Evolutionary conservation across 208 protist genomes (phyloP).

Genomic region (Histomonas meleagridis): DNA sequence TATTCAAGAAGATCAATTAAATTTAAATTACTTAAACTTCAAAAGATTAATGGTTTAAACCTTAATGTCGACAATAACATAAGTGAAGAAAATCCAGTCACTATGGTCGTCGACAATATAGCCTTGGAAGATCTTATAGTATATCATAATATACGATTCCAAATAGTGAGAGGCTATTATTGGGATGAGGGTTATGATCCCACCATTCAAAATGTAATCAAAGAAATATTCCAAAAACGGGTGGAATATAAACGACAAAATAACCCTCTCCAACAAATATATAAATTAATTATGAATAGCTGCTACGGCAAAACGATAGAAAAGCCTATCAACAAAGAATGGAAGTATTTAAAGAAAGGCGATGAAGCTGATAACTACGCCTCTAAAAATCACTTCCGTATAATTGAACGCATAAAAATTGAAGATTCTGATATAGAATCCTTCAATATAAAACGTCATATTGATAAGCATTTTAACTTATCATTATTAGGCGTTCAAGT

Average conservation of each 20-base stretch:
- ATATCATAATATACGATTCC: not conserved
- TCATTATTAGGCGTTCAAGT: slow-evolving; percentile 25
- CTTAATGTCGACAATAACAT: not conserved
- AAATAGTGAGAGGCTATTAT: not conserved
- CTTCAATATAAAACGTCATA: not conserved
- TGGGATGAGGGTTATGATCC: not conserved
- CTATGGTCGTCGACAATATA: not conserved
- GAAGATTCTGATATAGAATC: not conserved
- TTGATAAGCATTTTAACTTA: not conserved
- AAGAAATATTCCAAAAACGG: not conserved
- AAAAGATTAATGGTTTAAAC: not conserved
- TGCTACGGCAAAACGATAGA: slow-evolving; percentile 9
- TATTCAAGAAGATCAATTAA: not conserved
- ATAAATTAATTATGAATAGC: slow-evolving; percentile 23
- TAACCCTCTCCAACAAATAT: not conserved
- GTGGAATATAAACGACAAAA: not conserved
- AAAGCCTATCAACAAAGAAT: not conserved
- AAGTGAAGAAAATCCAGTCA: not conserved
- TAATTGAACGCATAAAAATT: not conserved
- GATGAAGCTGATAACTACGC: not conserved
- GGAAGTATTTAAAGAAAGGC: not conserved
- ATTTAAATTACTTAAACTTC: too few relatives aligned
- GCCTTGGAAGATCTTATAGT: not conserved
- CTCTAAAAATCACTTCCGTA: not conserved
- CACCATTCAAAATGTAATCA: not conserved